phyloP scores from a whole-genome alignment of 2,329 filamentous ascomycete species.

The Pseudogymnoascus sp. region DNA sequence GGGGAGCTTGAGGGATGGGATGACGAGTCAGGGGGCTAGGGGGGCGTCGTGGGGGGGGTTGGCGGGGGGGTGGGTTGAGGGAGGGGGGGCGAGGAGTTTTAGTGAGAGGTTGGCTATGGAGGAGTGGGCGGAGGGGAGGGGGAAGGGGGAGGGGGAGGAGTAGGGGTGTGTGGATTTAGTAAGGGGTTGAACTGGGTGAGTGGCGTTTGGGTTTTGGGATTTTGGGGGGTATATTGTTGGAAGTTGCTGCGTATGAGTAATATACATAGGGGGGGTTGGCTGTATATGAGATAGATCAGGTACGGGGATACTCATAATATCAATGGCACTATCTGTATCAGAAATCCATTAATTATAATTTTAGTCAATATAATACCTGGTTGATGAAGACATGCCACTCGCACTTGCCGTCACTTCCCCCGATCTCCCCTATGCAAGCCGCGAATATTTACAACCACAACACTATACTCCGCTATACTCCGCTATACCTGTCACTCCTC shows the following conservation, averaged over 20 bases:
- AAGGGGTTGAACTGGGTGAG: not conserved
- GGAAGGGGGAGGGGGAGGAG: not conserved
- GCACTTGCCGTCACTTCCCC: no score
- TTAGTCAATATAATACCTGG: not conserved
- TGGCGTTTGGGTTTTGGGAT: not conserved
- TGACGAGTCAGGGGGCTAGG: slow-evolving; percentile 21
- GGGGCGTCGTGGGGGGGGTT: slow-evolving; percentile 10
- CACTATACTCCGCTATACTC: no score
- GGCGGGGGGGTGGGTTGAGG: not conserved
- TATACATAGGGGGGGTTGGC: not conserved
- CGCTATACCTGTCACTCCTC: no score
- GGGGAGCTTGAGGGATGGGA: slow-evolving; percentile 35
- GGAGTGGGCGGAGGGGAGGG: slow-evolving; percentile 19
- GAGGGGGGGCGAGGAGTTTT: slow-evolving; percentile 20
- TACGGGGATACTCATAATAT: not conserved
- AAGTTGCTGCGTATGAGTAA: not conserved
- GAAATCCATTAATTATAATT: not conserved
- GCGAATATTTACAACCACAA: no score
- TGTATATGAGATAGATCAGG: not conserved
- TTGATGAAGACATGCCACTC: not conserved
- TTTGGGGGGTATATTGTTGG: not conserved
- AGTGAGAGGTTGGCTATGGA: slow-evolving; percentile 27
- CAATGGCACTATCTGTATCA: not conserved
- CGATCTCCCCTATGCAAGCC: no score
- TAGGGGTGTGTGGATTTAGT: not conserved